Percentiles rank a stretch among this genome's conserved stretches.
phyloP scores from a whole-genome alignment of 2,329 filamentous ascomycete species.

The Leptographium wingfieldii region DNA sequence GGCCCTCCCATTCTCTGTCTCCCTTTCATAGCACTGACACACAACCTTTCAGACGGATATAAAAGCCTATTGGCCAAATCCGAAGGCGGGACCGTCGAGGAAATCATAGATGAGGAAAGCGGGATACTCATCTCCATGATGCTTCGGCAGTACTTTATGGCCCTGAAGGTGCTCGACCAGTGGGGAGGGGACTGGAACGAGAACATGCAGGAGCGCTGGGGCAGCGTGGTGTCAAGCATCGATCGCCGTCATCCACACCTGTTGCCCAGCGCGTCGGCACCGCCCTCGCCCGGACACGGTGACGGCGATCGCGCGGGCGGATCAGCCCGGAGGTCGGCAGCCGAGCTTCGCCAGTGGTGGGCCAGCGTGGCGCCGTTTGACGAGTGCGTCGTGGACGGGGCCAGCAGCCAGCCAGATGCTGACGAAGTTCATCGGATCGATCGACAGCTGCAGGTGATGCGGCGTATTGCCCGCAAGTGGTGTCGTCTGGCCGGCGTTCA shows the following conservation, averaged over 20 bases:
- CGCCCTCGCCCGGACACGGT: background rate
- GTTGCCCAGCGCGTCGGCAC: constrained; percentile 17
- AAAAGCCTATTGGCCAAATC: constrained; percentile 60
- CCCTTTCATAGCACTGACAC: background rate
- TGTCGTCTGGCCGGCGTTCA: constrained; percentile 53
- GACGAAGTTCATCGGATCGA: constrained; percentile 34
- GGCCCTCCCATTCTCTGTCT: background rate
- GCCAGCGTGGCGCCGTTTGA: constrained; percentile 23
- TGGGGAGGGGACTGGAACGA: constrained; percentile 59
- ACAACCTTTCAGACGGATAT: constrained; percentile 52
- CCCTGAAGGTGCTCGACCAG: constrained; percentile 63
- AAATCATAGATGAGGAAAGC: constrained; percentile 74
- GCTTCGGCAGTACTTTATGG: constrained; percentile 84
- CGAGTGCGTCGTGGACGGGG: constrained; percentile 30
- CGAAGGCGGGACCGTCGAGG: constrained; percentile 64
- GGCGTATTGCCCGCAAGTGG: constrained; percentile 62
- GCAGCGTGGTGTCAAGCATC: constrained; percentile 48
- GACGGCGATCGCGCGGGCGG: background rate
- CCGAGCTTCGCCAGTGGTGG: constrained; percentile 22
- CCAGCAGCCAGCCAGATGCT: constrained; percentile 22
- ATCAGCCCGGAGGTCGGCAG: constrained; percentile 20
- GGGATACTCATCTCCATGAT: constrained; percentile 78
- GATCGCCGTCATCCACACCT: constrained; percentile 37
- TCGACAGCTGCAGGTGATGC: constrained; percentile 42
- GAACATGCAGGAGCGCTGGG: constrained; percentile 53